These are phyloP conservation scores for Diaporthe batatas DNA, from an alignment of 2,329 filamentous ascomycete genomes.

Conservation along the genomic window DNA sequence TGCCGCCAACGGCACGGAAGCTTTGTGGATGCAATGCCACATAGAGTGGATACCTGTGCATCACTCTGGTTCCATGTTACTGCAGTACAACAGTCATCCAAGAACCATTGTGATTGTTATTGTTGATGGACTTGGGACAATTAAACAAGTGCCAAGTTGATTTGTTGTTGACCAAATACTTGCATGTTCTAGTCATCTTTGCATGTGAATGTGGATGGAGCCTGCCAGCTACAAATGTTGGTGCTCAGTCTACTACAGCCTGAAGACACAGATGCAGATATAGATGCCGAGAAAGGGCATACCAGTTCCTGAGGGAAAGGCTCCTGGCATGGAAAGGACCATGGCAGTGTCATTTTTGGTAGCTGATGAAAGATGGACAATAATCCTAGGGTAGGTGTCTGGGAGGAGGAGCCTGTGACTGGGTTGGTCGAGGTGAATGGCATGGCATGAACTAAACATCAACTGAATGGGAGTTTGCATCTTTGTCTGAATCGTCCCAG, in stretches of 20 bases:
- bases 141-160: neutral
- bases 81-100: neutral
- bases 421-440: neutral
- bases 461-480: neutral
- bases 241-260: neutral
- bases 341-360: neutral
- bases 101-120: neutral
- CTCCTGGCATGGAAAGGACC: neutral
- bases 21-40: slow-evolving; percentile 37
- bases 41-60: slow-evolving; percentile 35
- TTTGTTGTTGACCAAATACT: neutral
- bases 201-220: no score
- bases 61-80: slow-evolving; percentile 18
- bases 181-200: neutral
- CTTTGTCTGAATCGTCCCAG: neutral
- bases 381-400: neutral
- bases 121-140: neutral
- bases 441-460: no score
- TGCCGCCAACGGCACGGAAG: slow-evolving; percentile 26
- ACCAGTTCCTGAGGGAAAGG: neutral
- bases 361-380: neutral
- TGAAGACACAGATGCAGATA: neutral
- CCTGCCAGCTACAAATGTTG: neutral
- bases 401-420: neutral
- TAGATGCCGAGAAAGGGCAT: neutral